Base-by-base conservation (phyloP, 441 rosid genomes). In the Adansonia rubrostipa region DNA sequence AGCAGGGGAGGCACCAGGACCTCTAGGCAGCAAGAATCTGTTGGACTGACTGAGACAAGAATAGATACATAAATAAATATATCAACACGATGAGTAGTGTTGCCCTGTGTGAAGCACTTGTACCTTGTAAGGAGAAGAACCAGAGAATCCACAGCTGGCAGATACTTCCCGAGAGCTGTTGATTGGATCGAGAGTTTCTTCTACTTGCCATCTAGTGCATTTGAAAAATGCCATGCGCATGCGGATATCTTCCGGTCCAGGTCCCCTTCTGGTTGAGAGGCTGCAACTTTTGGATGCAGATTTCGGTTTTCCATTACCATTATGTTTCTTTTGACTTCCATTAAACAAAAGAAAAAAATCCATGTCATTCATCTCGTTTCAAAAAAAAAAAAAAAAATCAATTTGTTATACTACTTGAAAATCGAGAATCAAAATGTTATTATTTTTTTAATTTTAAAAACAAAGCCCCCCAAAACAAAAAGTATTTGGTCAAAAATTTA, bases 121-220 rank as follows among this genome's bases (percentile, higher is more conserved):
- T 17, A 60, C 2, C 86, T 48, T 11, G 87, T 17, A 60, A 88
- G 83, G 22, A 88, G 62, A 51, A 89, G 72, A 71, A 84, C 89
- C 0, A 84, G n/a, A 80, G 85, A 54, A 62, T 92, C 98, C 3
- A 80, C 87, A 40, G 63, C 78, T 6, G 78, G 76, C 0, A 92
- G 90, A 69, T 89, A 89, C 65, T 87, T 71, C 0, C 92, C 95
- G 90, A 56, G 92, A 92, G 82, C 95, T 92, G 82, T 80, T 84
- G 28, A 88, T 66, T 45, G 97, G 98, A 87, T 93, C 92, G 53
- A 91, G 70, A 33, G 97, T 93, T 68, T 93, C 93, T 80, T 93
- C 98, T 3, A 86, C 85, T 80, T 92, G 95, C 98, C 98, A 93
- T 76, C 85, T 87, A 13, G 82, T 80, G 85, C 95, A 93, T 80